Evolutionary conservation across 805 yeast genomes (phyloP), one percentile per base, ranked within the genome.

Genomic region (Candida awuae): DNA sequence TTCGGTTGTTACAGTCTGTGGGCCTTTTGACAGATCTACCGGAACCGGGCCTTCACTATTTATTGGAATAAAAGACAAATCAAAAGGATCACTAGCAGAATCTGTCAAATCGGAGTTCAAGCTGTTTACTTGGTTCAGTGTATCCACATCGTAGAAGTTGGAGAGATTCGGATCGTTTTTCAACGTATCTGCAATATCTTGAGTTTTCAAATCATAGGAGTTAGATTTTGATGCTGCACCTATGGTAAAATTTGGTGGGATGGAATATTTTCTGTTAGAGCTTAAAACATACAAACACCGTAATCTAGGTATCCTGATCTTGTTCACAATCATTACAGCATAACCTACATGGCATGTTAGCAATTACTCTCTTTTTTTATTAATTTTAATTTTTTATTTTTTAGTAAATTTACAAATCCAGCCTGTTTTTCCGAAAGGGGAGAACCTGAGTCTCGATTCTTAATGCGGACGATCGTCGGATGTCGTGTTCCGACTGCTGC

Each of bases 91-190:
- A 6, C 34, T 42, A 9, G 18, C 15, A 14, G 20, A 19, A 7
- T 38, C 40, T 9, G 7, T 17, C 2, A 15, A 25, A 15, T 36
- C 16, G 6, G n/a, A n/a, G n/a, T 21, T 21, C 10, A 17, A 15
- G 4, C 29, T 18, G 13, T 42, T 33, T 5, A 33, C 34, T 13
- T 31, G 23, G 10, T 19, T 23, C 8, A 41, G 25, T 10, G 41
- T 38, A 1, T 39, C 38, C n/a, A n/a, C n/a, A 29, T 45, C 51
- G 35, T 51, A 52, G 31, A 58, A 60, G 2, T 53, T 57, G 27
- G 43, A 55, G n/a, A 56, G 38, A 34, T 53, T 52, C 1, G 60
- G 59, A 35, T 58, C 57, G 26, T 49, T 45, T 12, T 58, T 52
- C 16, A 58, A 34, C 6, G 55, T 45, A 19, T 52, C 45, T 19